Evolutionary conservation across 192 early-diverging fungal genomes (phyloP), one percentile per base, ranked within the genome.

Genomic region (Backusella circina): DNA sequence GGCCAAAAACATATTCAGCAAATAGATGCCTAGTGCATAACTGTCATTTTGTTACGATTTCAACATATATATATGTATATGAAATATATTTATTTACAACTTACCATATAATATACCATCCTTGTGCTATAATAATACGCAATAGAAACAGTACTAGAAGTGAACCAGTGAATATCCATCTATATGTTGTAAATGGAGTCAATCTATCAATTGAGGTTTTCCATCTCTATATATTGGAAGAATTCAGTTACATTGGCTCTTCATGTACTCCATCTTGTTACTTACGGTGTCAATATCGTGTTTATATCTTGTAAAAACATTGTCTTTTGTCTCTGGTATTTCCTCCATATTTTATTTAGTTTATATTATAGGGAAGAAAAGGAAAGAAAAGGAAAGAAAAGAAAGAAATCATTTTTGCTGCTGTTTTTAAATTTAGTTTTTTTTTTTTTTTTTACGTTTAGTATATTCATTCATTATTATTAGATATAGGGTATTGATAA

Each of bases 61-160:
- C 37, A n/a, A n/a, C n/a, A n/a, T 10, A 35, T 36, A 79, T 30
- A 72, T 57, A 69, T 69, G 57, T 16, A 66, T 65, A n/a, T 33
- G n/a, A n/a, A n/a, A n/a, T n/a, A n/a, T n/a, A n/a, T n/a, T n/a
- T n/a, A n/a, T n/a, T n/a, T n/a, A n/a, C 31, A 51, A 67, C 95
- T 85, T 97, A 99, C 75, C 93, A 95, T 44, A 97, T 93, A 81
- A 98, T 97, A 79, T 93, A 98, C 95, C 95, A 98, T 18, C 95
- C 95, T 77, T 96, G 91, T 8, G 90, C 90, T 12, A 88, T 38
- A 41, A 97, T 81, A 21, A 96, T 92, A 21, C 97, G 87, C 13
- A 94, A 70, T 79, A 92, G 77, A 77, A 94, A 97, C 21, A 92
- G 38, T 7, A 94, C 31, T 67, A 93, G 37, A 18, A 89, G 67